Evolutionary conservation across 2,329 filamentous ascomycete genomes (phyloP).

Genomic region (Intubia oerlemansii): DNA sequence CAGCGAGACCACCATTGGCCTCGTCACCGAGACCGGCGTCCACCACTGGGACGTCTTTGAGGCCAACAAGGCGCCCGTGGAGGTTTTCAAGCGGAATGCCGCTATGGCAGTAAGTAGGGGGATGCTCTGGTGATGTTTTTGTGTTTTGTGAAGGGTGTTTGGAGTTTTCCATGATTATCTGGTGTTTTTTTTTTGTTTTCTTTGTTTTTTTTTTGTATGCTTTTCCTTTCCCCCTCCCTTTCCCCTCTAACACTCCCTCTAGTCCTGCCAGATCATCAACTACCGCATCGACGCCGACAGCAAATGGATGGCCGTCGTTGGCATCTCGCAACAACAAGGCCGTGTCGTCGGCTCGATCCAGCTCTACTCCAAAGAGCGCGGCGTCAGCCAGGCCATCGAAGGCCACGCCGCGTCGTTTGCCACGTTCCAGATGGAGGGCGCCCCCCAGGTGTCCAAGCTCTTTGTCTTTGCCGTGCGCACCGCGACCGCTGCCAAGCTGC

Average conservation of each 20-base stretch:
- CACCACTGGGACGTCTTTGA: slow-evolving; percentile 98
- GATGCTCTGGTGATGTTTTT: slow-evolving; percentile 3
- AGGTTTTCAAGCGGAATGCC: slow-evolving; percentile 85
- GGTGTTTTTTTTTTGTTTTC: no score
- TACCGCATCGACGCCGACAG: slow-evolving; percentile 90
- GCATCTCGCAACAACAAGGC: slow-evolving; percentile 82
- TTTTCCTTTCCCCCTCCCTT: not conserved
- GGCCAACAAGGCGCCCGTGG: slow-evolving; percentile 56
- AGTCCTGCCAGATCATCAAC: slow-evolving; percentile 99
- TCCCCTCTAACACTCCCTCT: slow-evolving; percentile 2
- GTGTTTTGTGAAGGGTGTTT: not conserved
- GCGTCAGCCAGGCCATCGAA: slow-evolving; percentile 95
- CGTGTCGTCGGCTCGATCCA: slow-evolving; percentile 94
- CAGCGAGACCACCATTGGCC: slow-evolving; percentile 66
- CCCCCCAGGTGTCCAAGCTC: slow-evolving; percentile 75
- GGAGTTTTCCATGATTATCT: not conserved
- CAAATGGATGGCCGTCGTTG: slow-evolving; percentile 96
- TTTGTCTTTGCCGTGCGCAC: slow-evolving; percentile 93
- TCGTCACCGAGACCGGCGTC: slow-evolving; percentile 78
- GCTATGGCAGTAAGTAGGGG: slow-evolving; percentile 58
- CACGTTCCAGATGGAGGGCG: slow-evolving; percentile 70
- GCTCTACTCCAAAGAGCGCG: slow-evolving; percentile 85
- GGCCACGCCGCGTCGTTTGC: slow-evolving; percentile 92
- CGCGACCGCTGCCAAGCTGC: slow-evolving; percentile 76
- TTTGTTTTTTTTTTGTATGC: no score